Percentiles rank a stretch among this genome's conserved stretches.
phyloP scores from a whole-genome alignment of 2,329 filamentous ascomycete genomes.

The Alternaria sp. region DNA sequence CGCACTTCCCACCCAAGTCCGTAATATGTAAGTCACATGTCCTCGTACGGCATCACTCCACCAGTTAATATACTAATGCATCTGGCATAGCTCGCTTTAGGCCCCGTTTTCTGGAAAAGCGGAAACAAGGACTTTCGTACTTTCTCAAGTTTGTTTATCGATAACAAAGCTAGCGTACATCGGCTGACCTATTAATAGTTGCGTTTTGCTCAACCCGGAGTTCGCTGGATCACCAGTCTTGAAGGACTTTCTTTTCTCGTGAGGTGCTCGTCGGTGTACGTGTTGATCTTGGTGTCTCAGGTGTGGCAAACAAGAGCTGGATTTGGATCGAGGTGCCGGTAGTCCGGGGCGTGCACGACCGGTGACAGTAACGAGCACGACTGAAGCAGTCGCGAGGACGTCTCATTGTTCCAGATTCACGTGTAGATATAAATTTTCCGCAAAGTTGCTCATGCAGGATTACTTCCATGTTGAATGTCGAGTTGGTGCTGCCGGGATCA shows the following conservation, averaged over 20 bases:
- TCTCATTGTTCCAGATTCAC: background rate
- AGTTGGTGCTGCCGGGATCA: background rate
- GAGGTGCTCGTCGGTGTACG: constrained; percentile 5
- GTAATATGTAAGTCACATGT: constrained; percentile 72
- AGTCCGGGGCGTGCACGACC: background rate
- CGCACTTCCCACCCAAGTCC: constrained; percentile 90
- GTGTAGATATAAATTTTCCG: background rate
- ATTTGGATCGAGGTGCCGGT: background rate
- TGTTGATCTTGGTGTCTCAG: background rate
- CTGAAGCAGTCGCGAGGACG: background rate
- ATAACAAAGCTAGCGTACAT: constrained; percentile 34
- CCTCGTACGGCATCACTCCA: constrained; percentile 30
- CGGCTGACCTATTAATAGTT: constrained; percentile 63
- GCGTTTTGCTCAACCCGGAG: constrained; percentile 90
- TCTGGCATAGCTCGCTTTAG: constrained; percentile 68
- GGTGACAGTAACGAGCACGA: background rate
- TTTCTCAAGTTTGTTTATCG: constrained; percentile 81
- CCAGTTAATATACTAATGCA: constrained; percentile 28
- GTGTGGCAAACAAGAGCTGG: background rate
- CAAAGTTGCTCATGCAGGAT: background rate
- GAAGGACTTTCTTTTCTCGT: constrained; percentile 85
- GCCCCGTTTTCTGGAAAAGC: constrained; percentile 83
- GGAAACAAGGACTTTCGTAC: constrained; percentile 84
- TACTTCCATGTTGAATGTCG: too few species aligned
- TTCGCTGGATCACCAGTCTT: constrained; percentile 91